Evolutionary conservation across 1,139 yeast species (phyloP), one percentile per base, ranked within the genome.

Genomic region (Debaryomyces sp.): DNA sequence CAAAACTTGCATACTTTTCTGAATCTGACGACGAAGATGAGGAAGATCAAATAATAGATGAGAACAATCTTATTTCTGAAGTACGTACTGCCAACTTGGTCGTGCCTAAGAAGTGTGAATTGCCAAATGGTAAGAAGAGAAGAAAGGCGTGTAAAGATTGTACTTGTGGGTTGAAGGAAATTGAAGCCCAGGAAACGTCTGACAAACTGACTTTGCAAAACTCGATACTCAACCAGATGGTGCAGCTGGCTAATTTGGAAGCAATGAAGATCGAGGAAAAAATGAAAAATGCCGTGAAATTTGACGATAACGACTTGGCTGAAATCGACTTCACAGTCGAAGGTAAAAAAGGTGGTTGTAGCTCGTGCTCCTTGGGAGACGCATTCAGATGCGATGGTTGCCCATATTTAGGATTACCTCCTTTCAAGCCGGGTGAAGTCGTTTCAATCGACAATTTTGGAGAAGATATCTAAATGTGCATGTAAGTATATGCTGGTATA

Each of bases 301-400:
- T 89, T 51, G 71, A 78, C 21, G 78, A 78, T 13, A 83, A 84
- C 48, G 97, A 87, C 51, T 74, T 84, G 60, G 75, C 94, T 3
- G 99, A 94, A 65, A 84, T 95, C 50, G 99, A 95, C 65, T 95
- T 94, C 69, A 94, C 99, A 1, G 84, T 92, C 13, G 90, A 91
- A 55, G 98, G 98, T 34, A 94, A 92, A 67, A 83, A 87, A 27
- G 97, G 98, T 30, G 97, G 97, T 1, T 94, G 99, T 72, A 97
- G 97, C 18, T 89, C 96, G 9, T 94, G 99, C 73, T 86, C 98
- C 0, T 78, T 94, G 49, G 99, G 99, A 36, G 99, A 94, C 68
- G 99, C 99, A 0, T 94, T 94, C 73, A 78, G 99, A 62, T 94
- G 99, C 68, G 96, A 92, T 60, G 97, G 98, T 3, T 94, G 99